These are phyloP conservation scores for Spiraea crenata DNA, from an alignment of 331 rosid species.

Conservation along the genomic window DNA sequence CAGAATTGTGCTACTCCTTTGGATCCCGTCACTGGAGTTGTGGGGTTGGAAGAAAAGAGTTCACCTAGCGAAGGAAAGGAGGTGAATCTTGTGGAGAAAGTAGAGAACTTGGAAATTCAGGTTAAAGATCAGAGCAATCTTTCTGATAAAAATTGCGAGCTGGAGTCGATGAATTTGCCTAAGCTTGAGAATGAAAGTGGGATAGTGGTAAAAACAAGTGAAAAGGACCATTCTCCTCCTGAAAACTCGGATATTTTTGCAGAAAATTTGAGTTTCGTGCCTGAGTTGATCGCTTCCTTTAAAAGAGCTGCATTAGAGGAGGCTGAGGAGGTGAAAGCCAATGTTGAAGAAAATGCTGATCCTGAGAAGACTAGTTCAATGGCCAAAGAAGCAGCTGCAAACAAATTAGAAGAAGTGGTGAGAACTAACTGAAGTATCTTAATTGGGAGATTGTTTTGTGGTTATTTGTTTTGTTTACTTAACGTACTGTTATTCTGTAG, in stretches of 20 bases:
- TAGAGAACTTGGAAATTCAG: conserved; percentile 35
- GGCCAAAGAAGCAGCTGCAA: conserved; percentile 44
- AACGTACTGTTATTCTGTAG: conserved; percentile 41
- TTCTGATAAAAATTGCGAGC: conserved; percentile 29
- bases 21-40: conserved; percentile 35
- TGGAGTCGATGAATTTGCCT: conserved; percentile 20
- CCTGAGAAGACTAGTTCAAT: conserved; percentile 30
- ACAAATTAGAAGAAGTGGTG: conserved; percentile 60
- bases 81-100: conserved; percentile 29
- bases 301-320: conserved; percentile 71
- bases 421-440: conserved; percentile 27
- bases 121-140: conserved; percentile 32
- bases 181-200: conserved; percentile 38
- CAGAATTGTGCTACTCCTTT: conserved; percentile 24
- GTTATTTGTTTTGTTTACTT: conserved; percentile 10
- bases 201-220: conserved; percentile 37
- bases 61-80: conserved; percentile 38
- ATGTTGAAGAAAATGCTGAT: conserved; percentile 35
- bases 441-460: conserved; percentile 12
- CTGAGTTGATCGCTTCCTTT: conserved; percentile 82
- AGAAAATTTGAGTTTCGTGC: conserved; percentile 59
- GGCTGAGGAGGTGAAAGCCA: conserved; percentile 52
- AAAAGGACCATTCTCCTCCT: conserved; percentile 36
- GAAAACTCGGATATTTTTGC: conserved; percentile 45
- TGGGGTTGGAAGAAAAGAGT: conserved; percentile 36